Percentiles rank a stretch among this genome's conserved stretches.
These are phyloP conservation scores for Dissophora globulifera DNA, from an alignment of 192 early-diverging fungal genomes.

Conservation along the genomic window DNA sequence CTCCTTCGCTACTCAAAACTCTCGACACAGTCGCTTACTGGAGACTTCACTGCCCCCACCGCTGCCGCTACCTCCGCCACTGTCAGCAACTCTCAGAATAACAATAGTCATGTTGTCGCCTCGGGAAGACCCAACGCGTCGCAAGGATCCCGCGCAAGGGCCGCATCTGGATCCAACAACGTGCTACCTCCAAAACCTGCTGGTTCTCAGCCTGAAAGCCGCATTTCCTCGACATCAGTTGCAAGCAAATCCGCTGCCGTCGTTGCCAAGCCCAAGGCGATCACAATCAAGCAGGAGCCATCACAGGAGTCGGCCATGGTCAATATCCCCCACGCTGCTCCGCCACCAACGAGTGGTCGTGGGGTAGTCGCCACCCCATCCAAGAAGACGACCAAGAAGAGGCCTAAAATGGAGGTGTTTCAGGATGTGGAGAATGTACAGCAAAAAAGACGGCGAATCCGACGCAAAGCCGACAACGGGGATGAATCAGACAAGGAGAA, in stretches of 20 bases:
- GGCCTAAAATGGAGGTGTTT: conserved; percentile 14
- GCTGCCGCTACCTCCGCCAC: no score
- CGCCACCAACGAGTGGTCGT: not conserved
- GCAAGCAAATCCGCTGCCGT: not conserved
- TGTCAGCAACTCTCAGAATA: no score
- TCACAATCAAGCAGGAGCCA: not conserved
- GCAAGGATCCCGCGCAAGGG: no score
- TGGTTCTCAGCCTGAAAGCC: not conserved
- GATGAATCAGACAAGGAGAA: conserved; percentile 32
- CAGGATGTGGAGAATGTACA: conserved; percentile 19
- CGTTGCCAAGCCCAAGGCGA: not conserved
- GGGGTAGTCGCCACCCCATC: not conserved
- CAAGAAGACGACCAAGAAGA: conserved; percentile 11
- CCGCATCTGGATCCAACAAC: no score
- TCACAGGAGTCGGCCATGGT: not conserved
- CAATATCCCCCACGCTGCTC: not conserved
- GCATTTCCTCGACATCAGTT: not conserved
- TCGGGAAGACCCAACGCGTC: no score
- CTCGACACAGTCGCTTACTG: not conserved
- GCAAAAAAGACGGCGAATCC: conserved; percentile 6
- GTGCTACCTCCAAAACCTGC: no score
- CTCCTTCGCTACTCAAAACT: conserved; percentile 23
- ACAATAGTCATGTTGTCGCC: no score
- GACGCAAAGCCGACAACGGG: not conserved
- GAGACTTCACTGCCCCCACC: not conserved